phyloP scores from a whole-genome alignment of 305 asterid species.

The Plantago coronopus region DNA sequence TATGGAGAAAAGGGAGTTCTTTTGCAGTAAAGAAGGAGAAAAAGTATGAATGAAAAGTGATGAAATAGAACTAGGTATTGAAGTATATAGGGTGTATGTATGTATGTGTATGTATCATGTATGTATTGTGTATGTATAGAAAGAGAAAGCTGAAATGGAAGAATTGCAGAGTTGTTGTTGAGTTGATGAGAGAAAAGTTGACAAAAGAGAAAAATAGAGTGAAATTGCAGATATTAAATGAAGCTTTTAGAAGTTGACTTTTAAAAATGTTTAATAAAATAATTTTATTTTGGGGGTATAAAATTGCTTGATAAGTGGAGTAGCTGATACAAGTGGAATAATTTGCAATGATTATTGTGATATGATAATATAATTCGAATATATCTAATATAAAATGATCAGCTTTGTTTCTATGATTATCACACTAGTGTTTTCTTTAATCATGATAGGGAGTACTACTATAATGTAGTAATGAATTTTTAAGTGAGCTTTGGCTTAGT shows the following conservation, averaged over 20 bases:
- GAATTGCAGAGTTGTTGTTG: too few species aligned
- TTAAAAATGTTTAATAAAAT: too few species aligned
- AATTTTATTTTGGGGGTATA: neutral
- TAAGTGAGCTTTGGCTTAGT: neutral
- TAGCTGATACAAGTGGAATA: slow-evolving; percentile 23
- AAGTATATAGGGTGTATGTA: neutral
- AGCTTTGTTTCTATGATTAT: neutral
- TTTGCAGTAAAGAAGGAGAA: neutral
- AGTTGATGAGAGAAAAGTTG: neutral
- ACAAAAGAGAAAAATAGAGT: neutral
- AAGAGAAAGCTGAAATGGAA: neutral
- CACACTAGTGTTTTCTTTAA: neutral
- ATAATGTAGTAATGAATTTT: neutral
- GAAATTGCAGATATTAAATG: too few species aligned
- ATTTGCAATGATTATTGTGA: slow-evolving; percentile 3
- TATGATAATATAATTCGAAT: neutral
- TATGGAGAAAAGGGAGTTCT: neutral
- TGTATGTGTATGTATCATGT: too few species aligned
- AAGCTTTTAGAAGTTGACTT: neutral
- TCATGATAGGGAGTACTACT: neutral
- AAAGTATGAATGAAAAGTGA: too few species aligned
- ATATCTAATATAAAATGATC: neutral
- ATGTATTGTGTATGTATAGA: neutral
- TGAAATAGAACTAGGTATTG: neutral
- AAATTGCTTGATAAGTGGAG: slow-evolving; percentile 33